phyloP scores from a whole-genome alignment of 2,329 filamentous ascomycete species.

The Myriangium duriaei region DNA sequence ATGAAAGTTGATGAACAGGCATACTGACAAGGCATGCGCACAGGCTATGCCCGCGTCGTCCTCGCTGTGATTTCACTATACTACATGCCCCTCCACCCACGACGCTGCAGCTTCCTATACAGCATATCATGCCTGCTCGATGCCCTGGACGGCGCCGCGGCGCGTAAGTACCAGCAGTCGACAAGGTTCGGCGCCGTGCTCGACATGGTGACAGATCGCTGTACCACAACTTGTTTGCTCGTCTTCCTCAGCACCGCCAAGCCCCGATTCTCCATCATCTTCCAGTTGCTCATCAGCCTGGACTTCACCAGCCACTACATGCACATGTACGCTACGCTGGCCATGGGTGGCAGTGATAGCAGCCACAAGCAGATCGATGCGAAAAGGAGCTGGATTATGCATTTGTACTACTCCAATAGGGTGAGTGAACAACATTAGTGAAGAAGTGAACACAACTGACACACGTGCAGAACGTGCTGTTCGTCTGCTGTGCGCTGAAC shows the following conservation, averaged over 20 bases:
- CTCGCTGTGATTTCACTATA: constrained; percentile 80
- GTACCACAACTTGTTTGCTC: constrained; percentile 87
- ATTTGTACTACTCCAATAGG: constrained; percentile 95
- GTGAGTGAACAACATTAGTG: constrained; percentile 38
- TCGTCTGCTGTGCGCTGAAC: constrained; percentile 80
- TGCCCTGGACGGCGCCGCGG: constrained; percentile 88
- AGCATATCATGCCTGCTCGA: constrained; percentile 90
- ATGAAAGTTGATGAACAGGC: background rate
- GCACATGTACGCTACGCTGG: constrained; percentile 94
- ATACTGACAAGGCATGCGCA: background rate
- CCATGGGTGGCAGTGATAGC: constrained; percentile 64
- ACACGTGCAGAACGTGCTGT: constrained; percentile 61
- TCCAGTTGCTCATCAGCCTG: constrained; percentile 83
- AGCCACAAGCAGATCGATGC: constrained; percentile 93
- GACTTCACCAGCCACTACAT: constrained; percentile 96
- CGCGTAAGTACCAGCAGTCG: constrained; percentile 73
- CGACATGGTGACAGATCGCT: constrained; percentile 98
- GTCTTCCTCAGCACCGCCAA: constrained; percentile 93
- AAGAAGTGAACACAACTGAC: constrained; percentile 12
- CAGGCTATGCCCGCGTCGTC: constrained; percentile 39
- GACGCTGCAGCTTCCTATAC: constrained; percentile 85
- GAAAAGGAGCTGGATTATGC: constrained; percentile 75
- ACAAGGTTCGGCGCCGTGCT: constrained; percentile 93
- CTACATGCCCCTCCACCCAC: constrained; percentile 98
- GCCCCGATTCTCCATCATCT: constrained; percentile 84